Conservation (phyloP, 176 grass and related monocot species). For the Hsuehochloa calcarea region DNA sequence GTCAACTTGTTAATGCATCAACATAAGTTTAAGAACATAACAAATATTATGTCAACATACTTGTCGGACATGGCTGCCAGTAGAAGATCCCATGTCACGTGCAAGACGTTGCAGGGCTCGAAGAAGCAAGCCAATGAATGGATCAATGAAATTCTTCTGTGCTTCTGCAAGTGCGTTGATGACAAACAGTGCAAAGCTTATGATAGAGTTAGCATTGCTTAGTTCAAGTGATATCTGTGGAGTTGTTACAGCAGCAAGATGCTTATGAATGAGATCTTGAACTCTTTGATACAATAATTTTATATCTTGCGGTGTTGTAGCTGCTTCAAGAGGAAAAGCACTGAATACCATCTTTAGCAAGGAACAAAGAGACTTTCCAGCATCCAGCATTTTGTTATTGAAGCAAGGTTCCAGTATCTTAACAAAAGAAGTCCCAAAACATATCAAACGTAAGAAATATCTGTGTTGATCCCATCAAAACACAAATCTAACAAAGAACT, state of each 20-base stretch:
- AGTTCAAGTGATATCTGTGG: slow-evolving; percentile 84
- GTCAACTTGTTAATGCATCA: slow-evolving; percentile 2
- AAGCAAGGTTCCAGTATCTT: slow-evolving; percentile 98
- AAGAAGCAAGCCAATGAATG: slow-evolving; percentile 75
- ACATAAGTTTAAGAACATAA: slow-evolving; percentile 14
- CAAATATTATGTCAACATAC: slow-evolving; percentile 40
- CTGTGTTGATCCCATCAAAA: not conserved
- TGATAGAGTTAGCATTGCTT: slow-evolving; percentile 77
- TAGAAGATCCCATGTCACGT: slow-evolving; percentile 90
- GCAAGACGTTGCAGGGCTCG: slow-evolving; percentile 87
- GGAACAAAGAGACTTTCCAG: slow-evolving; percentile 92
- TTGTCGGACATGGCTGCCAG: slow-evolving; percentile 69
- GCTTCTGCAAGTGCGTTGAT: slow-evolving; percentile 86
- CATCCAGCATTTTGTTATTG: slow-evolving; percentile 89
- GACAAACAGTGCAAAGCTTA: slow-evolving; percentile 85
- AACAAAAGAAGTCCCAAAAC: slow-evolving; percentile 13
- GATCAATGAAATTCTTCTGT: slow-evolving; percentile 89
- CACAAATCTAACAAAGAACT: not conserved
- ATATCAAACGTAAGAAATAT: slow-evolving; percentile 26
- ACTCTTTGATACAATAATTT: slow-evolving; percentile 80
- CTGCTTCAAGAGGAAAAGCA: slow-evolving; percentile 85
- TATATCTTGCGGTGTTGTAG: slow-evolving; percentile 82
- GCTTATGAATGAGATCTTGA: slow-evolving; percentile 83
- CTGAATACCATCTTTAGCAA: slow-evolving; percentile 95
- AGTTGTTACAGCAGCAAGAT: slow-evolving; percentile 77